Conservation (phyloP, 75 land plant genomes). For the Pinus tabuliformis region DNA sequence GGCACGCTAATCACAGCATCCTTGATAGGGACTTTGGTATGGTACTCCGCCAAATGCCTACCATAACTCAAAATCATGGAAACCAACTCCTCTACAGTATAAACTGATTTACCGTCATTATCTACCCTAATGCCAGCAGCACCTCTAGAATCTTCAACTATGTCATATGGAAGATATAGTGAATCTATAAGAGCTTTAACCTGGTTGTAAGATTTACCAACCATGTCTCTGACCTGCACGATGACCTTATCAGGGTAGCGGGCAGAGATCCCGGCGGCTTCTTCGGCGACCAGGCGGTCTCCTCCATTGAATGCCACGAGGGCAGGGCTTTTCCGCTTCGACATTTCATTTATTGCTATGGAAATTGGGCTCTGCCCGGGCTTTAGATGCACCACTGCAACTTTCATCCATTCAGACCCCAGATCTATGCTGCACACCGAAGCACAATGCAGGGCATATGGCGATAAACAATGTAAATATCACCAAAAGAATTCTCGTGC, state of each 20-base stretch:
- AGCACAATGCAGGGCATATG: constrained; percentile 11
- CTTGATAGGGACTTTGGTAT: constrained; percentile 58
- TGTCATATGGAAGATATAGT: constrained; percentile 61
- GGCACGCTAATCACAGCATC: constrained; percentile 89
- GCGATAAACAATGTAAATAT: not conserved
- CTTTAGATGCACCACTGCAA: constrained; percentile 92
- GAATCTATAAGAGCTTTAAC: constrained; percentile 24
- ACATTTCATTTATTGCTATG: constrained; percentile 94
- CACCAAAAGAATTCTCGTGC: not conserved
- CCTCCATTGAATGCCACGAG: constrained; percentile 73
- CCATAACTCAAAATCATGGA: constrained; percentile 80
- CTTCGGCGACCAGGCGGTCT: constrained; percentile 78
- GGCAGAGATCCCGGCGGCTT: constrained; percentile 73
- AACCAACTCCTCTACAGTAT: constrained; percentile 70
- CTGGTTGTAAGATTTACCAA: constrained; percentile 52
- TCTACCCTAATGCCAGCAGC: constrained; percentile 45
- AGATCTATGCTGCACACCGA: constrained; percentile 84
- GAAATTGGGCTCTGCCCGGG: constrained; percentile 88
- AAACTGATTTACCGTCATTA: constrained; percentile 42
- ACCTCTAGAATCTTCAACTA: constrained; percentile 73
- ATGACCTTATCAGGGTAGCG: constrained; percentile 81
- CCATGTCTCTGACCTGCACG: constrained; percentile 53
- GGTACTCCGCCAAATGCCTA: constrained; percentile 61
- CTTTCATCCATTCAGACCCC: constrained; percentile 94
- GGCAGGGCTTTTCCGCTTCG: constrained; percentile 90